Conservation (phyloP, 495 filamentous ascomycete genomes). For the Polyplosphaeria fusca region DNA sequence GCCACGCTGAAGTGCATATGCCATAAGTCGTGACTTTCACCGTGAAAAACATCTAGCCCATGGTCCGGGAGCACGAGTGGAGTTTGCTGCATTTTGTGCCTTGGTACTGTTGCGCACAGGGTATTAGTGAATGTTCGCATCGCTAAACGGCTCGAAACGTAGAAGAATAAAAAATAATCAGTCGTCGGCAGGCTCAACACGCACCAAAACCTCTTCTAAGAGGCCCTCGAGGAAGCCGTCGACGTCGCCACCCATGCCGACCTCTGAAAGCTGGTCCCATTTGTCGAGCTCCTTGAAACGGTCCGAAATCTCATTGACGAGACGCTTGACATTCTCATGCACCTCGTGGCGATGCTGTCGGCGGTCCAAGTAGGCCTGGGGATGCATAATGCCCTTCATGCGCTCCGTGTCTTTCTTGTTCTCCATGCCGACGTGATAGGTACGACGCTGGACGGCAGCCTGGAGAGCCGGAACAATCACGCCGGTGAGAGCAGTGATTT, state of each 20-base stretch:
- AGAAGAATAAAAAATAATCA: neutral
- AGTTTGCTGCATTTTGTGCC: too few species aligned
- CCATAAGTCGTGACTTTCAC: too few species aligned
- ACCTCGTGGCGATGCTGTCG: constrained; percentile 57
- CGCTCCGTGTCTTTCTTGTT: constrained; percentile 4
- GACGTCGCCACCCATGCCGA: constrained; percentile 89
- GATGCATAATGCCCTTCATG: neutral
- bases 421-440: constrained; percentile 41
- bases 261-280: constrained; percentile 74
- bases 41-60: too few species aligned
- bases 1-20: too few species aligned
- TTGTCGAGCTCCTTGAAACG: constrained; percentile 84
- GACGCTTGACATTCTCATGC: constrained; percentile 74
- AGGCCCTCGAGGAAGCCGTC: constrained; percentile 84
- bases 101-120: too few species aligned
- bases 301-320: constrained; percentile 71
- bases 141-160: too few species aligned
- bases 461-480: constrained; percentile 90
- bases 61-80: too few species aligned
- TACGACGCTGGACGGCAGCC: constrained; percentile 78
- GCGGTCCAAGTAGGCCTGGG: neutral
- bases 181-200: constrained; percentile 81
- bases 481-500: constrained; percentile 65
- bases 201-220: constrained; percentile 89
- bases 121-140: too few species aligned